Percentiles rank a stretch among this genome's conserved stretches.
phyloP scores from a whole-genome alignment of 2,329 filamentous ascomycete genomes.

The Talaromyces albobiverticillius region DNA sequence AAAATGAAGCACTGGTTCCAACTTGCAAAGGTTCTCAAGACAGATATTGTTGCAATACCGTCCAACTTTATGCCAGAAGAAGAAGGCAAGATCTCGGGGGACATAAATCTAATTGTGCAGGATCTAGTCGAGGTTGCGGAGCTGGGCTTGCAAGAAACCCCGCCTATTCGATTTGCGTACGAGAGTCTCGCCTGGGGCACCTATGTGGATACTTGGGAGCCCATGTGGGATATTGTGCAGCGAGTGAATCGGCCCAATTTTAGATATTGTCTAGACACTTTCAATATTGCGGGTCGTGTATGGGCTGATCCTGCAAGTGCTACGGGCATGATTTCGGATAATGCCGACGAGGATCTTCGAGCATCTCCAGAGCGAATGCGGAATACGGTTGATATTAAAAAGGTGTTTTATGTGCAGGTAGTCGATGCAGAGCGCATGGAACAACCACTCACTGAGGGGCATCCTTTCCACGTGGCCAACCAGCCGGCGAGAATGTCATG shows the following conservation, averaged over 20 bases:
- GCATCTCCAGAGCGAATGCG: slow-evolving; percentile 56
- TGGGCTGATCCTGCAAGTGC: slow-evolving; percentile 63
- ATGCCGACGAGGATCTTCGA: slow-evolving; percentile 52
- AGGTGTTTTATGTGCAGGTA: slow-evolving; percentile 71
- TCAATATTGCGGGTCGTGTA: slow-evolving; percentile 69
- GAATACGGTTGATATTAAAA: slow-evolving; percentile 55
- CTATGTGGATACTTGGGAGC: slow-evolving; percentile 66
- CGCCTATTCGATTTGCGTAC: slow-evolving; percentile 66
- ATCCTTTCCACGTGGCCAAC: slow-evolving; percentile 55
- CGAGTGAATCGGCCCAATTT: slow-evolving; percentile 67
- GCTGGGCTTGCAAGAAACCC: slow-evolving; percentile 55
- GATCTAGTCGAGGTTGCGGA: slow-evolving; percentile 67
- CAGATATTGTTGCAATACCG: slow-evolving; percentile 65
- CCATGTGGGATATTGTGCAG: slow-evolving; percentile 65
- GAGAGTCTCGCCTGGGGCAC: slow-evolving; percentile 72
- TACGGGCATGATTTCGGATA: slow-evolving; percentile 38
- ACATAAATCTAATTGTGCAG: slow-evolving; percentile 54
- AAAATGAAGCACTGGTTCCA: slow-evolving; percentile 68
- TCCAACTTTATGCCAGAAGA: slow-evolving; percentile 59
- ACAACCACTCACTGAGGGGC: slow-evolving; percentile 53
- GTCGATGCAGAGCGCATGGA: slow-evolving; percentile 66
- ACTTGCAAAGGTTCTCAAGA: slow-evolving; percentile 59
- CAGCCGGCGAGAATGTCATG: slow-evolving; percentile 69
- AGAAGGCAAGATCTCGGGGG: slow-evolving; percentile 38
- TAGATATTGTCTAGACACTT: slow-evolving; percentile 71